Evolutionary conservation across 371 early-diverging fungal species (phyloP).

Genomic region (Syncephalastrum contaminatum): DNA sequence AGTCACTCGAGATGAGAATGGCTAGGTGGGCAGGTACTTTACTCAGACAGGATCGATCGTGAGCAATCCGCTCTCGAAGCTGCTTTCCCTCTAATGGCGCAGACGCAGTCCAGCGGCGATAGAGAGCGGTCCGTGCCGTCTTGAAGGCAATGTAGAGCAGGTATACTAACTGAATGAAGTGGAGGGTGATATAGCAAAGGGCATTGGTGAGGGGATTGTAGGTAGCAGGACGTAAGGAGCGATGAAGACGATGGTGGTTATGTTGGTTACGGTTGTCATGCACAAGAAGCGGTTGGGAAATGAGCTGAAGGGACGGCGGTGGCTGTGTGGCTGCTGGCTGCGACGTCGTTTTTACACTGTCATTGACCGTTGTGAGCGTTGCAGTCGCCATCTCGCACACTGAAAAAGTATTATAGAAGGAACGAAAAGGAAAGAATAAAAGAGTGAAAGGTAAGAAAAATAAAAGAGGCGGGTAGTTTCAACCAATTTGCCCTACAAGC

Average conservation of each 20-base stretch:
- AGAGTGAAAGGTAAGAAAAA: too few species aligned
- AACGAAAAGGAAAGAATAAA: too few species aligned
- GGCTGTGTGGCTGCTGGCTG: not conserved
- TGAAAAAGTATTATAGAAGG: too few species aligned
- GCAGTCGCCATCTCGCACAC: too few species aligned
- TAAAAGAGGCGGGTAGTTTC: too few species aligned
- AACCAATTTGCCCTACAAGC: too few species aligned
- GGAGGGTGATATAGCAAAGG: slow-evolving; percentile 17
- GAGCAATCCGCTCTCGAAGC: slow-evolving; percentile 16
- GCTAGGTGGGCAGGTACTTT: slow-evolving; percentile 47
- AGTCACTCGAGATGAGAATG: slow-evolving; percentile 35
- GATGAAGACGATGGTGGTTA: not conserved
- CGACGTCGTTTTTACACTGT: too few species aligned
- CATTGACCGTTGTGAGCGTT: too few species aligned
- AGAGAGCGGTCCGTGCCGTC: slow-evolving; percentile 9
- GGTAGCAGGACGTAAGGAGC: not conserved
- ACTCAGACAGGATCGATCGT: slow-evolving; percentile 34
- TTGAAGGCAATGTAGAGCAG: slow-evolving; percentile 18
- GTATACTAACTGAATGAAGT: slow-evolving; percentile 26
- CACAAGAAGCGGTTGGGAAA: not conserved
- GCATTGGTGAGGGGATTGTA: slow-evolving; percentile 2
- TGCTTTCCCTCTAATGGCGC: not conserved
- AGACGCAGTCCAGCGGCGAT: not conserved
- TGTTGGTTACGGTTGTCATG: not conserved
- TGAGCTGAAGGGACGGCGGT: slow-evolving; percentile 8